phyloP scores from a whole-genome alignment of 2,329 filamentous ascomycete genomes.

The Ophiocordyceps camponoti-leonardi region DNA sequence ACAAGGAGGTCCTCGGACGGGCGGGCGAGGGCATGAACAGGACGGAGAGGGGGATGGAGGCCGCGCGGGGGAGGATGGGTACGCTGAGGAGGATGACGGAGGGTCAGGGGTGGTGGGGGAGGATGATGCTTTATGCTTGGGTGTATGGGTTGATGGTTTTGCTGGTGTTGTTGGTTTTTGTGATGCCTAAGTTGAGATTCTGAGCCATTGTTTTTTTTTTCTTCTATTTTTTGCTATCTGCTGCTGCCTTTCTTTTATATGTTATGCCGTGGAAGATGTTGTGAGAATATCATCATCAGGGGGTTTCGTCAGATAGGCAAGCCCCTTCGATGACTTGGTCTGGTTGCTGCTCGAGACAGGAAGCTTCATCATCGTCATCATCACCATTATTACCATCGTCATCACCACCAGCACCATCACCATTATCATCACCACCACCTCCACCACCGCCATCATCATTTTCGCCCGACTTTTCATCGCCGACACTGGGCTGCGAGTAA shows the following conservation, averaged over 20 bases:
- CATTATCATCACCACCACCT: neutral
- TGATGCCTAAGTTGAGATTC: conserved; percentile 76
- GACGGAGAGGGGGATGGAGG: conserved; percentile 59
- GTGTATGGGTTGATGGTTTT: conserved; percentile 70
- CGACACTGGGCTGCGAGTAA: conserved; percentile 6
- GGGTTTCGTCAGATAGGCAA: too few species aligned
- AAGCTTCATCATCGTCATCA: too few species aligned
- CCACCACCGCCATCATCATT: neutral
- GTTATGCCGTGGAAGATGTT: too few species aligned
- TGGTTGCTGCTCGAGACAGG: too few species aligned
- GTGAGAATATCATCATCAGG: too few species aligned
- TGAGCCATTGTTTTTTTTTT: conserved; percentile 17
- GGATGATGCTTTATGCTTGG: conserved; percentile 69
- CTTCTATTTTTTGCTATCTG: neutral
- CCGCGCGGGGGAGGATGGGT: conserved; percentile 62
- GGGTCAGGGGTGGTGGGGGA: conserved; percentile 72
- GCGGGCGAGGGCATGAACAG: conserved; percentile 62
- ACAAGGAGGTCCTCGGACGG: conserved; percentile 53
- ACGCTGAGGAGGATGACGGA: conserved; percentile 65
- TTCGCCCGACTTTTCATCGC: neutral
- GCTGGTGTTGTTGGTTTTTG: conserved; percentile 64
- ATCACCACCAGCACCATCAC: too few species aligned
- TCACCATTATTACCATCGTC: too few species aligned
- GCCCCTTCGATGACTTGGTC: too few species aligned
- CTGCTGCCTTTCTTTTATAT: too few species aligned